These are phyloP conservation scores for Cyberlindnera maclurae DNA, from an alignment of 805 yeast genomes.

Conservation along the genomic window DNA sequence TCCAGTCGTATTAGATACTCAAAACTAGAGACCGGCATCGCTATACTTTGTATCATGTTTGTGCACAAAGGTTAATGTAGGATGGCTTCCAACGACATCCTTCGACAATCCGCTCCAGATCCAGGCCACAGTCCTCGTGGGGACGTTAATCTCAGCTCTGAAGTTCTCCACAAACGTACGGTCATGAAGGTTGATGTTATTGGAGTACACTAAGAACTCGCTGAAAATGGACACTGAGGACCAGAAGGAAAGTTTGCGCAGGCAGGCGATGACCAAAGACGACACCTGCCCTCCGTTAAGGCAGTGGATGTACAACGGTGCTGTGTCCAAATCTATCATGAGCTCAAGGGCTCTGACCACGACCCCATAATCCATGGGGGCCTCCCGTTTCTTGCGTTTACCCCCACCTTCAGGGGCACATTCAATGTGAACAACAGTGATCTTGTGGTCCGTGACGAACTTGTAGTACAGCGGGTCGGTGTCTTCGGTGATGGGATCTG, in stretches of 20 bases:
- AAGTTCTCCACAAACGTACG: conserved; percentile 78
- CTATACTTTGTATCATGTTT: conserved; percentile 10
- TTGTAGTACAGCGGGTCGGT: conserved; percentile 43
- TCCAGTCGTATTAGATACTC: conserved; percentile 24
- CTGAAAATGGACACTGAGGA: conserved; percentile 79
- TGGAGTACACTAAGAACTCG: conserved; percentile 73
- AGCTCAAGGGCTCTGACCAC: conserved; percentile 55
- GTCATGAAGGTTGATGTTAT: conserved; percentile 76
- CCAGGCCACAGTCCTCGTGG: conserved; percentile 32
- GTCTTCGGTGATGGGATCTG: conserved; percentile 55
- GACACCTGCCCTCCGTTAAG: conserved; percentile 86
- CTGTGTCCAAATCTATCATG: conserved; percentile 48
- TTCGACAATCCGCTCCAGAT: conserved; percentile 25
- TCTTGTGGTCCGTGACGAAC: conserved; percentile 48
- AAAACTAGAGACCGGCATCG: not conserved
- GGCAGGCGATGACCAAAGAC: conserved; percentile 76
- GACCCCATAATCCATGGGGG: conserved; percentile 65
- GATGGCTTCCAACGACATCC: conserved; percentile 23
- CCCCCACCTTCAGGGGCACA: conserved; percentile 45
- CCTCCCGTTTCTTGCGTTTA: conserved; percentile 76
- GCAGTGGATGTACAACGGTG: conserved; percentile 82
- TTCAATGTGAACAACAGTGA: conserved; percentile 61
- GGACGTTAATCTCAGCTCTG: conserved; percentile 54
- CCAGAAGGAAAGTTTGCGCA: conserved; percentile 82
- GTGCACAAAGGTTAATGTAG: conserved; percentile 16